Evolutionary conservation across 1,284 basidiomycete species (phyloP), one percentile per base, ranked within the genome.

Genomic region (Cutaneotrichosporon spelunceum): DNA sequence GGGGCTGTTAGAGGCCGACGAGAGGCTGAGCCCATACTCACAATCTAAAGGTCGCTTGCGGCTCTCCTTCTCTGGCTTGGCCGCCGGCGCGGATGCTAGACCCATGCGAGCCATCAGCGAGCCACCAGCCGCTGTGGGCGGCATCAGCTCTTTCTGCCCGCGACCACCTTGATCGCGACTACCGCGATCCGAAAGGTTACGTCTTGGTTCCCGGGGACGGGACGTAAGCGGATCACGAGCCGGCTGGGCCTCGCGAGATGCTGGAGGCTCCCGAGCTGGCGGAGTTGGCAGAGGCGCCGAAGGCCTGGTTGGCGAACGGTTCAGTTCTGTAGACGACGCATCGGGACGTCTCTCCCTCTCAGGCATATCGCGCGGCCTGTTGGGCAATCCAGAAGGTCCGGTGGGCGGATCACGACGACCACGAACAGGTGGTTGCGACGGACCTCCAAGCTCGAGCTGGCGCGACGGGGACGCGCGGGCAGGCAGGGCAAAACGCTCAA

Each of bases 101-200:
- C 59, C 59, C 59, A 60, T 60, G 16, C 59, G 52, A 19, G 53
- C 59, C 26, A 42, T 42, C 14, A 60, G 52, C 29, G 52, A 54
- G 44, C 45, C 34, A 5, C 47, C 33, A 7, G 47, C 56, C 11
- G 59, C 21, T 24, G 52, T 34, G 10, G 50, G 29, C 16, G 55
- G 44, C 3, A 57, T 33, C 14, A 57, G 47, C 19, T 59, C 57
- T 13, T 52, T 52, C 39, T 27, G 48, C 27, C 27, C 39, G 39
- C 39, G 39, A 7, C 39, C 36, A 39, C 36, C 36, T 1, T 33
- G 30, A 19, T 29, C 54, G 19, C 26, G 39, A 21, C n/a, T n/a
- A n/a, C 44, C 44, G 21, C 29, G 23, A 16, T 56, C 27, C 24
- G 27, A 44, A 11, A 16, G 9, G 21, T 53, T 36, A 30, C 33